Evolutionary conservation across 169 alveolate genomes (phyloP).

Genomic region (Eimeria sp.): DNA sequence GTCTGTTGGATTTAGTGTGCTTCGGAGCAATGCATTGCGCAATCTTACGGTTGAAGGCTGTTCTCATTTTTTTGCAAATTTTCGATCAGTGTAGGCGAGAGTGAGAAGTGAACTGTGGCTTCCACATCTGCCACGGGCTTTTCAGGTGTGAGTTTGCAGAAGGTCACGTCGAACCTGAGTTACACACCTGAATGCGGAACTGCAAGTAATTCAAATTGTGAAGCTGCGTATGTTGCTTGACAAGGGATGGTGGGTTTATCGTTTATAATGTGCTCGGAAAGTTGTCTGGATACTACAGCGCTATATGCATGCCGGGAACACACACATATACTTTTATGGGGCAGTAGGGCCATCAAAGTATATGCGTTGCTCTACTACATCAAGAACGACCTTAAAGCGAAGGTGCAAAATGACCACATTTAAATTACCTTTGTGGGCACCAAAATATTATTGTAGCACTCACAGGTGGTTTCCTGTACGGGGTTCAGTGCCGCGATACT

Average conservation of each 20-base stretch:
- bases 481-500: constrained; percentile 11
- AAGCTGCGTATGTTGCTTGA: background rate
- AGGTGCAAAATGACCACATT: background rate
- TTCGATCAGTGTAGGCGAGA: constrained; percentile 12
- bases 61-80: background rate
- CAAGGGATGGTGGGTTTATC: background rate
- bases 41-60: background rate
- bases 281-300: background rate
- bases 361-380: background rate
- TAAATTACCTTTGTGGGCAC: background rate
- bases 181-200: background rate
- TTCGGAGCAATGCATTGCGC: background rate
- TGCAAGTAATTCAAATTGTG: background rate
- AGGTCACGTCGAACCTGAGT: constrained; percentile 70
- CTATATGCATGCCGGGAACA: background rate
- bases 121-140: constrained; percentile 81
- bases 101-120: constrained; percentile 75
- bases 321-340: background rate
- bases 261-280: background rate
- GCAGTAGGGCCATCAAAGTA: background rate
- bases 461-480: constrained; percentile 55
- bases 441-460: background rate
- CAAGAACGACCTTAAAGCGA: background rate
- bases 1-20: background rate
- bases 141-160: constrained; percentile 77